These are phyloP conservation scores for Neurospora cerealis DNA, from an alignment of 495 filamentous ascomycete species.

Conservation along the genomic window DNA sequence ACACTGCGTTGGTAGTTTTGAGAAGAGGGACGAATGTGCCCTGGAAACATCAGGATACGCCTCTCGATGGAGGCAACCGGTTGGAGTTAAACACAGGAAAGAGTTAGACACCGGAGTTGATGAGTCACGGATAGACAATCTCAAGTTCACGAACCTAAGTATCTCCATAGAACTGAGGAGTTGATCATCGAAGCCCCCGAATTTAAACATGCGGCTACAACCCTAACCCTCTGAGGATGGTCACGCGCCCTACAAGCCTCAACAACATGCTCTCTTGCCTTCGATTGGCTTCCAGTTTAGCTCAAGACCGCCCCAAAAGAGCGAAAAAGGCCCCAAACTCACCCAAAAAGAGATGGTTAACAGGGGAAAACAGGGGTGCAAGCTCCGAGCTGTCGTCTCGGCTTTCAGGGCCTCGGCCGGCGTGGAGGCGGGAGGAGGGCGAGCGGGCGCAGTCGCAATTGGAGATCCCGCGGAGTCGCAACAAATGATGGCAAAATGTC, in stretches of 20 bases:
- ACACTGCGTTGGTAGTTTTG: neutral
- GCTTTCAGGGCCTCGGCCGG: neutral
- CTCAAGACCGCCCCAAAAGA: neutral
- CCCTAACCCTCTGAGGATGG: neutral
- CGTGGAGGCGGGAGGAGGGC: neutral
- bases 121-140: neutral
- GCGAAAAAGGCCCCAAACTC: neutral
- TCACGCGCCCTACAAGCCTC: neutral
- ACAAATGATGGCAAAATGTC: neutral
- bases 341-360: neutral
- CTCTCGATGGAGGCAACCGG: neutral
- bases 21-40: neutral
- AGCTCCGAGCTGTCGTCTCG: neutral
- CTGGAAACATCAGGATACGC: neutral
- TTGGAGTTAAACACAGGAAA: neutral
- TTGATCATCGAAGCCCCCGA: neutral
- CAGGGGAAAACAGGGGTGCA: neutral
- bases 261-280: neutral
- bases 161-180: neutral
- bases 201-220: neutral
- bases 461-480: neutral
- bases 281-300: slow-evolving; percentile 9
- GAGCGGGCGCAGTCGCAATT: neutral
- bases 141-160: neutral
- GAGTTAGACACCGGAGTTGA: neutral